These are phyloP conservation scores for Bipolaris gigantea DNA, from an alignment of 2,329 filamentous ascomycete genomes.

Conservation along the genomic window DNA sequence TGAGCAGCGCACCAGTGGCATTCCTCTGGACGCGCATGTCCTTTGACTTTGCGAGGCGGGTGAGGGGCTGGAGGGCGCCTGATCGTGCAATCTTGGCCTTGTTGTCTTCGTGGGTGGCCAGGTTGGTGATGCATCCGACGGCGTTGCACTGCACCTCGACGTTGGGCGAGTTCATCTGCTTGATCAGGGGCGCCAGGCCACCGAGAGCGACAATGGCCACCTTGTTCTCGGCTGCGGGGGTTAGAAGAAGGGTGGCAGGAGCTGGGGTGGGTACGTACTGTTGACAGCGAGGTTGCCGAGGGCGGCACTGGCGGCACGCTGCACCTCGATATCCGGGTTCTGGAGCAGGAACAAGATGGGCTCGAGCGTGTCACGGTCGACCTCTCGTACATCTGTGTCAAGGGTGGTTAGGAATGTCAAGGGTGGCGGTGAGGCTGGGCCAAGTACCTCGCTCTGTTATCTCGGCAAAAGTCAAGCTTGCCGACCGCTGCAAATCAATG, in stretches of 20 bases:
- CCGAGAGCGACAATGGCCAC: conserved; percentile 92
- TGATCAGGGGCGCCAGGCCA: conserved; percentile 86
- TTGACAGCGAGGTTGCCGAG: conserved; percentile 96
- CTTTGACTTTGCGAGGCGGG: conserved; percentile 90
- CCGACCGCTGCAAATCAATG: conserved; percentile 94
- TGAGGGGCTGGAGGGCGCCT: conserved; percentile 87
- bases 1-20: conserved; percentile 90
- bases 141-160: conserved; percentile 99
- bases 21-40: conserved; percentile 99
- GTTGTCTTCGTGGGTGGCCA: conserved; percentile 98
- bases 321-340: conserved; percentile 94
- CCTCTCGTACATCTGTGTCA: conserved; percentile 83
- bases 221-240: conserved; percentile 86
- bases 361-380: conserved; percentile 91
- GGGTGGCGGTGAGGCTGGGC: background rate
- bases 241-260: conserved; percentile 45
- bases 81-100: conserved; percentile 98
- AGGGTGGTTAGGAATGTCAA: conserved; percentile 19
- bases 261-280: conserved; percentile 58
- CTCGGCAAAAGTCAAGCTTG: conserved; percentile 96
- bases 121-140: conserved; percentile 96
- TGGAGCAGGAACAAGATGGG: conserved; percentile 94
- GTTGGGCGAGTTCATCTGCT: conserved; percentile 97
- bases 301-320: conserved; percentile 92
- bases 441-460: conserved; percentile 91